Evolutionary conservation across 331 rosid genomes (phyloP).

Genomic region (Cydonia oblonga): DNA sequence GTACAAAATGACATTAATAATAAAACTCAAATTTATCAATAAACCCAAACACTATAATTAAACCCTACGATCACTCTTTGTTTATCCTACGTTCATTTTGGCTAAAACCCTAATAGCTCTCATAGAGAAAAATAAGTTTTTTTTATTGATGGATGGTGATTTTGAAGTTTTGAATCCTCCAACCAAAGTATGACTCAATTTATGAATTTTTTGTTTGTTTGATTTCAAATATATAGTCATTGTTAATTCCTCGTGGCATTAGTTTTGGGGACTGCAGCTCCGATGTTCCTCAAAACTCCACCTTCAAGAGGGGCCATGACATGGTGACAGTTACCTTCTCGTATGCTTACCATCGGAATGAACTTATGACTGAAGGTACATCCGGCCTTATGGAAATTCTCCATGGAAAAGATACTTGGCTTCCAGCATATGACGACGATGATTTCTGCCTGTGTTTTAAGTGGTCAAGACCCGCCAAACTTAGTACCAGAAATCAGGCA

Average conservation of each 20-base stretch:
- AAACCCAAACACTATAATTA: too few relatives aligned
- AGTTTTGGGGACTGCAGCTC: constrained; percentile 57
- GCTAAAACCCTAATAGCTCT: too few relatives aligned
- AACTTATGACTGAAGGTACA: constrained; percentile 89
- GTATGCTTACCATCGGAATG: constrained; percentile 87
- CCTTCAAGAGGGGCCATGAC: constrained; percentile 49
- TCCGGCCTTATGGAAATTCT: constrained; percentile 73
- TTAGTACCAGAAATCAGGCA: constrained; percentile 56
- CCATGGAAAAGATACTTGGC: constrained; percentile 46
- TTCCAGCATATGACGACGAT: constrained; percentile 79
- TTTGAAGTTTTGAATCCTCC: too few relatives aligned
- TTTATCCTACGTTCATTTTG: too few relatives aligned
- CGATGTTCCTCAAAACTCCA: constrained; percentile 56
- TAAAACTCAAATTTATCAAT: too few relatives aligned
- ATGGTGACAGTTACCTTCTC: constrained; percentile 55
- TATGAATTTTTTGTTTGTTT: too few relatives aligned
- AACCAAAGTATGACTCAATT: too few relatives aligned
- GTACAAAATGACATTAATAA: too few relatives aligned
- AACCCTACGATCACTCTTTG: too few relatives aligned
- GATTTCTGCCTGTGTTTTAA: constrained; percentile 77
- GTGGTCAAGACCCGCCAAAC: constrained; percentile 66
- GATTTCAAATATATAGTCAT: too few relatives aligned
- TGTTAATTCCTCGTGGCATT: constrained; percentile 47
- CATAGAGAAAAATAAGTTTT: too few relatives aligned
- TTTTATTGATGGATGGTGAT: too few relatives aligned